Conservation (phyloP, 306 rosid genomes). For the Inga oerstediana region DNA sequence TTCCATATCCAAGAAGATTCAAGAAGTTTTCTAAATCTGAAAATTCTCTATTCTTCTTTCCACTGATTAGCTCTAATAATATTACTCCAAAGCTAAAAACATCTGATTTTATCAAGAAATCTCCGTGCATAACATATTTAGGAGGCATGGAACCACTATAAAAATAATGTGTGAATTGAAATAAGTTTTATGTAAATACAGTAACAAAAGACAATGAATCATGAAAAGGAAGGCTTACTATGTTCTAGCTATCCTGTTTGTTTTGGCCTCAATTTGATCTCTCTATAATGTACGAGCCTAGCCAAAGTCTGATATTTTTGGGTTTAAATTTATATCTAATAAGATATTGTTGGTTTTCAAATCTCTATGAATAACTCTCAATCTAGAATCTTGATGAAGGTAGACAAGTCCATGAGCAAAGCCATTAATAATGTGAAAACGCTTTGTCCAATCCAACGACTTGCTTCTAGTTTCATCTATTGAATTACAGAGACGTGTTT, state of each 20-base stretch:
- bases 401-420: constrained; percentile 38
- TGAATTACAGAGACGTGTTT: constrained; percentile 3
- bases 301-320: constrained; percentile 38
- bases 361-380: constrained; percentile 38
- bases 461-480: constrained; percentile 28
- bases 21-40: neutral
- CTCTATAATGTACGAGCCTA: constrained; percentile 21
- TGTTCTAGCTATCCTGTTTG: constrained; percentile 32
- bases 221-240: constrained; percentile 20
- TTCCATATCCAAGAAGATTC: constrained; percentile 28
- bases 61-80: constrained; percentile 24
- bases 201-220: neutral
- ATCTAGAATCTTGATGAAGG: constrained; percentile 39
- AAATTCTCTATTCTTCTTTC: constrained; percentile 8
- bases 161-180: neutral
- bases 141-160: constrained; percentile 34
- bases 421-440: constrained; percentile 30
- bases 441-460: constrained; percentile 28
- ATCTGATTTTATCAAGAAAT: constrained; percentile 22
- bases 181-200: neutral
- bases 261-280: constrained; percentile 35
- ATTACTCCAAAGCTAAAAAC: constrained; percentile 25
- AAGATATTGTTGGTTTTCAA: constrained; percentile 28
- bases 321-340: constrained; percentile 30
- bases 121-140: neutral